phyloP scores from a whole-genome alignment of 495 filamentous ascomycete species.

The Penicillium psychrofluorescens region DNA sequence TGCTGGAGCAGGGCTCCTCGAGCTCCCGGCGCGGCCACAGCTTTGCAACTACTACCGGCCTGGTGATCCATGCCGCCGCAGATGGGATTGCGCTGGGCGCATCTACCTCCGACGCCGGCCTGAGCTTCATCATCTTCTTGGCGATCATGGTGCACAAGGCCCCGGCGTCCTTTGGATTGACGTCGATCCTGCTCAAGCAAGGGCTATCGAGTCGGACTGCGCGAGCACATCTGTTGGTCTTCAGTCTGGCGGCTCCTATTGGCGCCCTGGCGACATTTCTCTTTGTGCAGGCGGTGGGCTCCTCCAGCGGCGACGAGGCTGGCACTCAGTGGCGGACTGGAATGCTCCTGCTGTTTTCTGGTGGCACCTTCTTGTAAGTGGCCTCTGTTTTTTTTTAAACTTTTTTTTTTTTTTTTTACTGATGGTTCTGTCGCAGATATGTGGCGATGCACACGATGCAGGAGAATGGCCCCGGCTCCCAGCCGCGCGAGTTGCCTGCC shows the following conservation, averaged over 20 bases:
- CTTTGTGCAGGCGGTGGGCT: constrained; percentile 63
- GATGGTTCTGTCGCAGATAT: constrained; percentile 50
- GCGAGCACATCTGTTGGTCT: constrained; percentile 77
- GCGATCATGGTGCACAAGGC: constrained; percentile 98
- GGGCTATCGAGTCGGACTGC: constrained; percentile 80
- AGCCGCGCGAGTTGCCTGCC: constrained; percentile 41
- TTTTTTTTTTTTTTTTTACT: constrained; percentile 9
- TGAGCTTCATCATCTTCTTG: constrained; percentile 85
- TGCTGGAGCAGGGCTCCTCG: constrained; percentile 24
- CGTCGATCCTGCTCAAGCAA: constrained; percentile 80
- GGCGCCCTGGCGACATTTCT: constrained; percentile 81
- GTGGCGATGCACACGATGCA: constrained; percentile 99
- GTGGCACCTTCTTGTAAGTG: constrained; percentile 88
- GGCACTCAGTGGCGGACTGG: constrained; percentile 81
- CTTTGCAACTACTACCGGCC: constrained; percentile 75
- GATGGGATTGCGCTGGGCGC: constrained; percentile 95
- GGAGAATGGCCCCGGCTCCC: constrained; percentile 52
- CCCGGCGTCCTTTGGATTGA: constrained; percentile 90
- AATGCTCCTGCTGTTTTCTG: constrained; percentile 83
- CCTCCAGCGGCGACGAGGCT: constrained; percentile 34
- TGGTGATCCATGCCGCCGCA: constrained; percentile 96
- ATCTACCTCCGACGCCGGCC: constrained; percentile 62
- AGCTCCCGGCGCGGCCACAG: constrained; percentile 29
- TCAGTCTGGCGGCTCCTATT: constrained; percentile 82
- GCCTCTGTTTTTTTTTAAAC: not conserved